Percentiles rank a stretch among this genome's conserved stretches.
Conservation (phyloP, 345 rosid genomes). For the Clarkia xantiana region DNA sequence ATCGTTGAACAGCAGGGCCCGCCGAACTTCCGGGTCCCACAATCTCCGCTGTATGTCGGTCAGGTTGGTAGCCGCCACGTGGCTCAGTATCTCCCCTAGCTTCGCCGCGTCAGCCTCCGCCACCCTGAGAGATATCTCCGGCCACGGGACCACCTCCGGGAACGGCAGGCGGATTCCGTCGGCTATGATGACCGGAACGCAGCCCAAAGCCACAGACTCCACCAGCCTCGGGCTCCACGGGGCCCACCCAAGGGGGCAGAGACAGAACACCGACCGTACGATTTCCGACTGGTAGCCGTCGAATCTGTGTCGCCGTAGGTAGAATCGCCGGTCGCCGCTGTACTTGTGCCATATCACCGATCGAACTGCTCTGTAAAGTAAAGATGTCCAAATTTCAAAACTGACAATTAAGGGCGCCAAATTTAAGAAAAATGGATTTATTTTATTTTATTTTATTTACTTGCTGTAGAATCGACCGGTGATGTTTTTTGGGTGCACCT, state of each 20-base stretch:
- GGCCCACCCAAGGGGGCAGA: conserved; percentile 97
- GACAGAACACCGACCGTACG: conserved; percentile 62
- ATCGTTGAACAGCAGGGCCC: conserved; percentile 55
- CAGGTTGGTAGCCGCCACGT: conserved; percentile 67
- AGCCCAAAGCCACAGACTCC: conserved; percentile 75
- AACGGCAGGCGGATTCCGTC: conserved; percentile 80
- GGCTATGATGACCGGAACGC: conserved; percentile 83
- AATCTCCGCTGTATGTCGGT: conserved; percentile 49
- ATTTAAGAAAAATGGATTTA: background rate
- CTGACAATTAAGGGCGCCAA: background rate
- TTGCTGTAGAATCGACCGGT: conserved; percentile 89
- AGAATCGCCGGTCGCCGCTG: conserved; percentile 56
- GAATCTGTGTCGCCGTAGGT: conserved; percentile 58
- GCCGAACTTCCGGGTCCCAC: conserved; percentile 38
- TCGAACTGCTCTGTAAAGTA: conserved; percentile 52
- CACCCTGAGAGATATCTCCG: conserved; percentile 65
- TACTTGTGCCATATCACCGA: conserved; percentile 68
- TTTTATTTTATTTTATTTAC: conserved; percentile 24
- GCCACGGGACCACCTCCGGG: conserved; percentile 49
- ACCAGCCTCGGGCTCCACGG: conserved; percentile 98
- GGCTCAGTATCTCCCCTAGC: conserved; percentile 44
- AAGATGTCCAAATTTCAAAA: background rate
- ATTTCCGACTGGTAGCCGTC: conserved; percentile 79
- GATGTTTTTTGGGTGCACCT: conserved; percentile 85
- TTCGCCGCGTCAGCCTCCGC: conserved; percentile 65